Evolutionary conservation across 2,329 filamentous ascomycete species (phyloP).

Genomic region (Magnaporthiopsis incrustans): DNA sequence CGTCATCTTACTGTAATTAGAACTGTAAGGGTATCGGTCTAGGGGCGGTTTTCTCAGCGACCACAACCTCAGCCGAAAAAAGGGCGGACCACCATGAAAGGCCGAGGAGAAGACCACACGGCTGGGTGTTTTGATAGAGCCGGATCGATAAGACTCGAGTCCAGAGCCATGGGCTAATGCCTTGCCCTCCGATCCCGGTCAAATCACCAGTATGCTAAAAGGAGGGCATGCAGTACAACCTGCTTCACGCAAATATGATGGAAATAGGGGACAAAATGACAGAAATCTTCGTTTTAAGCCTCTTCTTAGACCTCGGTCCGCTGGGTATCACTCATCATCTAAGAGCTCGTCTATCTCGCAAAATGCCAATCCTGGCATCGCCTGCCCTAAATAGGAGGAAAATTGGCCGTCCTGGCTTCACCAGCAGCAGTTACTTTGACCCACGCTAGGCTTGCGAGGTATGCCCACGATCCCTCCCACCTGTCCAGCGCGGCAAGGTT

Average conservation of each 20-base stretch:
- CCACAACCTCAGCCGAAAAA: not conserved
- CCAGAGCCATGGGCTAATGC: no score
- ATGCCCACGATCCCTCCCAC: conserved; percentile 82
- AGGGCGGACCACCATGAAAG: not conserved
- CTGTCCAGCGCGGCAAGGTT: conserved; percentile 57
- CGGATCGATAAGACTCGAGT: no score
- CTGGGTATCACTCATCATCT: conserved; percentile 6
- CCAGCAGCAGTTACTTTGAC: conserved; percentile 63
- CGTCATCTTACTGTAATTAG: not conserved
- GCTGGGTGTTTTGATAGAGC: no score
- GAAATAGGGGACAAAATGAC: not conserved
- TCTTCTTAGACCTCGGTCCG: not conserved
- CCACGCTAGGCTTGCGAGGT: conserved; percentile 69
- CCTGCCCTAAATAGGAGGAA: conserved; percentile 54
- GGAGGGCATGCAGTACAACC: not conserved
- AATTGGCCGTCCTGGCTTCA: conserved; percentile 58
- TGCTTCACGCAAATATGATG: not conserved
- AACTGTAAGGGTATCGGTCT: not conserved
- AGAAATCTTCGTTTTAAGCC: not conserved
- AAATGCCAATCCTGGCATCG: not conserved
- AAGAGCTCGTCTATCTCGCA: not conserved
- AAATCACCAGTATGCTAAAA: not conserved
- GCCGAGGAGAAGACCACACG: not conserved
- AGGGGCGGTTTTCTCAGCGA: not conserved
- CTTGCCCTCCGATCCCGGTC: not conserved